These are phyloP conservation scores for Canavalia ensiformis DNA, from an alignment of 306 rosid genomes.

Conservation along the genomic window DNA sequence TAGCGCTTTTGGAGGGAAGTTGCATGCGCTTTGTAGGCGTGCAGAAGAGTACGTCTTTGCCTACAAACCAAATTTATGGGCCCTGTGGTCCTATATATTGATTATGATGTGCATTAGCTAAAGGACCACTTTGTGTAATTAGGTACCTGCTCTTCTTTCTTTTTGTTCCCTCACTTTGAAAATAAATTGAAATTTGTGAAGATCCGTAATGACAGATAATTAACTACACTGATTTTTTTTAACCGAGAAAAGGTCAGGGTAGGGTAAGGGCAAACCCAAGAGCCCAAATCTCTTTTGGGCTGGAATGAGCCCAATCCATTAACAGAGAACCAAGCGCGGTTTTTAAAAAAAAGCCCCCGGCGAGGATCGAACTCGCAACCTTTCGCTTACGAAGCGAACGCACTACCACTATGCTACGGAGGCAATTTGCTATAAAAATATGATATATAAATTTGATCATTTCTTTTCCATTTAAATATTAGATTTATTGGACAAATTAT, in stretches of 20 bases:
- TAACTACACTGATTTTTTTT: background rate
- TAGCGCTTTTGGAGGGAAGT: conserved; percentile 29
- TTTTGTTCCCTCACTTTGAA: background rate
- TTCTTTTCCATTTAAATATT: too few relatives aligned
- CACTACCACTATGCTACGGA: conserved; percentile 99
- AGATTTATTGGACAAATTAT: background rate
- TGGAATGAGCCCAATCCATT: background rate
- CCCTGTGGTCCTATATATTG: conserved; percentile 44
- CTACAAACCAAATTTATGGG: conserved; percentile 37
- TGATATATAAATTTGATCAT: too few relatives aligned
- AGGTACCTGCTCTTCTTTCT: conserved; percentile 22
- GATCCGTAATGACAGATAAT: background rate
- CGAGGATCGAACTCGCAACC: conserved; percentile 99
- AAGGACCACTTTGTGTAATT: conserved; percentile 43
- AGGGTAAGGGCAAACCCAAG: background rate
- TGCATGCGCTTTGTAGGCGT: conserved; percentile 52
- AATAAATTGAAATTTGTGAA: background rate
- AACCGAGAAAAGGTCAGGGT: too few relatives aligned
- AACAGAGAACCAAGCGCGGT: too few relatives aligned
- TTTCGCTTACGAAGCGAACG: conserved; percentile 99
- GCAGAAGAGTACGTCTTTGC: conserved; percentile 35
- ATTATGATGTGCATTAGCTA: background rate
- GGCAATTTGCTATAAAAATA: conserved; percentile 35
- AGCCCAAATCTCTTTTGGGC: background rate
- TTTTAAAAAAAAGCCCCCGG: conserved; percentile 66